Evolutionary conservation across 345 rosid genomes (phyloP).

Genomic region (Jatropha curcas): DNA sequence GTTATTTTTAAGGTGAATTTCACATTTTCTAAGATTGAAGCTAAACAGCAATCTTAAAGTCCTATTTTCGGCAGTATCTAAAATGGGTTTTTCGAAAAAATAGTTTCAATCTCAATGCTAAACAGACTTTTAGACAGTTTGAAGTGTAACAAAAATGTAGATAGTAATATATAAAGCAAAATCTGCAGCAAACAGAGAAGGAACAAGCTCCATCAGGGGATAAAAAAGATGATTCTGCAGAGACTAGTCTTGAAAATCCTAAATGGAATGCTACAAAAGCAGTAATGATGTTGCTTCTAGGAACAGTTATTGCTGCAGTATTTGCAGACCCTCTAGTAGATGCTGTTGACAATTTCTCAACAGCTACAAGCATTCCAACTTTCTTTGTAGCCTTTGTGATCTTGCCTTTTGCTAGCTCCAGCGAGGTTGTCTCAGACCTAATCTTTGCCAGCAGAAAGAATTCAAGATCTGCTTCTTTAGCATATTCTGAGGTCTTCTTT

Average conservation of each 20-base stretch:
- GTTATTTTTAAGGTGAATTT: too few species aligned
- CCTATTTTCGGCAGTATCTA: too few species aligned
- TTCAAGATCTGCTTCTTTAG: slow-evolving; percentile 68
- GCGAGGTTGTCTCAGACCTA: slow-evolving; percentile 86
- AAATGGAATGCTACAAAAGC: slow-evolving; percentile 61
- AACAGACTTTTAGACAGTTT: too few species aligned
- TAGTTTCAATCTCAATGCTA: too few species aligned
- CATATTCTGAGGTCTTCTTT: slow-evolving; percentile 76
- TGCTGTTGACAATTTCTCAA: slow-evolving; percentile 76
- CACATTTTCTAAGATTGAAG: too few species aligned
- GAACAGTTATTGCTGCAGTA: slow-evolving; percentile 75
- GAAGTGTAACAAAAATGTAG: too few species aligned
- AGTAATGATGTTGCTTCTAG: slow-evolving; percentile 53
- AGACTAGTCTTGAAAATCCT: slow-evolving; percentile 35
- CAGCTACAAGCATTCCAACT: slow-evolving; percentile 78
- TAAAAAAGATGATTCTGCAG: slow-evolving; percentile 44
- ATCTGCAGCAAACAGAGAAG: slow-evolving; percentile 53
- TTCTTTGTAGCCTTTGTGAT: slow-evolving; percentile 89
- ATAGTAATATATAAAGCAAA: too few species aligned
- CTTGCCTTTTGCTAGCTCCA: slow-evolving; percentile 82
- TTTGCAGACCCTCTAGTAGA: slow-evolving; percentile 94
- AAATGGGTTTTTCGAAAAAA: too few species aligned
- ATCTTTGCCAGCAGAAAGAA: slow-evolving; percentile 74
- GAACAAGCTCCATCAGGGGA: slow-evolving; percentile 12
- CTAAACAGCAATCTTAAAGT: too few species aligned